Evolutionary conservation across 1,284 basidiomycete species (phyloP).

Genomic region (Ustilago loliicola): DNA sequence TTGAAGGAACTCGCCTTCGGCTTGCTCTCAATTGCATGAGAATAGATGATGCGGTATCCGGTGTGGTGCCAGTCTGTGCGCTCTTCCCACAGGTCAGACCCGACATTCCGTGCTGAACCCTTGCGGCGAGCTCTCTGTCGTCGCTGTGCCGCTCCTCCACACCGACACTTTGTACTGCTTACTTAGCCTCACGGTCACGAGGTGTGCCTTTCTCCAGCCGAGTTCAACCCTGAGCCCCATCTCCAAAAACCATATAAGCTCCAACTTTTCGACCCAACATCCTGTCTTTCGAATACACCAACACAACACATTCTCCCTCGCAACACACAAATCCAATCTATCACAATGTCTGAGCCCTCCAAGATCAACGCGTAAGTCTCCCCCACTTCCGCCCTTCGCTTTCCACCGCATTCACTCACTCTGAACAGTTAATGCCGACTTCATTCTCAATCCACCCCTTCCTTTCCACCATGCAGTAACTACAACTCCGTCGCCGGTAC

Average conservation of each 20-base stretch:
- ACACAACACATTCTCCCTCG: constrained; percentile 18
- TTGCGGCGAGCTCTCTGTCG: neutral
- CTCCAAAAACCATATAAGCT: constrained; percentile 35
- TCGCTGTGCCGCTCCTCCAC: neutral
- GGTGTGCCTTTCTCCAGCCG: neutral
- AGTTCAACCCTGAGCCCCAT: constrained; percentile 1
- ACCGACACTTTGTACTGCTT: neutral
- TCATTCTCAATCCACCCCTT: neutral
- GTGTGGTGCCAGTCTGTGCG: neutral
- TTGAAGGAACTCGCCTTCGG: neutral
- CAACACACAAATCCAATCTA: constrained; percentile 19
- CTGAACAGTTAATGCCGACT: neutral
- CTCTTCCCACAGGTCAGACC: neutral
- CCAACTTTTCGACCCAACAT: neutral
- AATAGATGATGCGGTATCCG: neutral
- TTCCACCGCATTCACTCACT: too few relatives aligned
- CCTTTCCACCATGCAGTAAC: constrained; percentile 24
- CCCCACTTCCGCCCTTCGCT: neutral
- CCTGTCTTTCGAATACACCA: constrained; percentile 10
- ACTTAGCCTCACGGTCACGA: constrained; percentile 14
- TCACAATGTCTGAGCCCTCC: constrained; percentile 59
- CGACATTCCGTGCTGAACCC: constrained; percentile 5
- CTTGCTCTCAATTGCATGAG: neutral
- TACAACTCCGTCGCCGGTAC: constrained; percentile 56
- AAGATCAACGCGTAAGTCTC: constrained; percentile 53